Evolutionary conservation across 2,329 filamentous ascomycete species (phyloP), one percentile per base, ranked within the genome.

Genomic region (Metarhizium brunneum): DNA sequence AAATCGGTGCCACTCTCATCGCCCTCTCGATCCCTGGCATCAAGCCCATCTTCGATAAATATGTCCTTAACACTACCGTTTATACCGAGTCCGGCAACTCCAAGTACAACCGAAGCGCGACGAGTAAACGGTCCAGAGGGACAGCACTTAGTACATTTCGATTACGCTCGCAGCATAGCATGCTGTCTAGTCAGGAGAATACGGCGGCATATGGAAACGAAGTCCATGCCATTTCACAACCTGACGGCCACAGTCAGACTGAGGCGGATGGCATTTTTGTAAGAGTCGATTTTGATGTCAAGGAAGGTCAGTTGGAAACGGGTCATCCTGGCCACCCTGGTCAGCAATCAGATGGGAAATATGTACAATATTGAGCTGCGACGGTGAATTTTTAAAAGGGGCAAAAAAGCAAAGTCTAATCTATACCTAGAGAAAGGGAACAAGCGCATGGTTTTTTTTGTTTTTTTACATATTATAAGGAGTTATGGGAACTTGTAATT

Each of bases 11-110:
- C 1, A 80, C 78, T 0, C 61, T 80, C 29, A 73, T 79, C 43
- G 76, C 77, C 1, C 69, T 80, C 1, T 80, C 77, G 0, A 68
- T 79, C 0, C 77, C 78, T 0, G 77, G 75, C 3, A 64, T 78
- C 50, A 79, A 80, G 54, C 77, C 76, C 0, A 61, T 79, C 2
- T 71, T 75, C 47, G 73, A 73, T 60, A 65, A 60, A 56, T 61
- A 65, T 50, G 55, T 72, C 30, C 57, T 68, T 51, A 57, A 62
- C 30, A 64, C 61, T 57, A 66, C 63, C 30, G 50, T 56, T 4
- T 57, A 61, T 29, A 49, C 56, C 3, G 59, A 62, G 14, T 60
- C 58, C 2, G 63, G 58, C 10, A 62, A 61, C 7, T 63, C 65
- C 11, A 58, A 61, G 25, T 65, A 64, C 29, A 62, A 64, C 6